Evolutionary conservation across 2,329 filamentous ascomycete species (phyloP), one percentile per base, ranked within the genome.

Genomic region (Thielaviopsis punctulata): DNA sequence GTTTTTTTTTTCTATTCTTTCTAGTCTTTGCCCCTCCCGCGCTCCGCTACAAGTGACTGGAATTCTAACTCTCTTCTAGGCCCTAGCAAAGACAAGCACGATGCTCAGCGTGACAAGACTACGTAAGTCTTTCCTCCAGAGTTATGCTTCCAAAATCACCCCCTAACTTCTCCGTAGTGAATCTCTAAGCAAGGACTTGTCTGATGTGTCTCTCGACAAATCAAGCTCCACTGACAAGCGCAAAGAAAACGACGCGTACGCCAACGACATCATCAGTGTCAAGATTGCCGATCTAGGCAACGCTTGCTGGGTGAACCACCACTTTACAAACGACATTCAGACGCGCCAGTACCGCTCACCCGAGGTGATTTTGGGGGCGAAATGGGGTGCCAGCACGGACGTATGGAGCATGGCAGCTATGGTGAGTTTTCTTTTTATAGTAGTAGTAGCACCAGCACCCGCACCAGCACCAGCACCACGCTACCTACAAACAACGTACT

Each of bases 341-440:
- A 98, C 92, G 8, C 77, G 92, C 62, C 92, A 98, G 68, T 98
- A 98, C 67, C 77, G 92, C 53, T 96, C 92, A 1, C 92, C 92
- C 1, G 92, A 98, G 68, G 92, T 98, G 53, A 96, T 98, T 56
- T 72, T 98, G 19, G 92, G 92, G 39, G 80, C 88, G 2, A 96
- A 96, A 71, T 98, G 92, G 92, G 92, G 92, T 59, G 92, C 92
- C n/a, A 96, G 90, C 64, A 96, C 92, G 1, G 92, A 98, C 67
- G 86, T 96, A 7, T 98, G 92, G 92, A 96, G 90, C 68, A 98
- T 98, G 92, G 89, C 92, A 55, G 86, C 86, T 59, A 98, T 98
- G 92, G 92, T 96, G 75, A 61, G 79, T 63, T 48, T 21, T 8
- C 9, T 4, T 24, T n/a, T 24, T 18, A 41, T 49, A 9, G 27